Base-by-base conservation (phyloP, 306 rosid species). In the Castanospermum australe region DNA sequence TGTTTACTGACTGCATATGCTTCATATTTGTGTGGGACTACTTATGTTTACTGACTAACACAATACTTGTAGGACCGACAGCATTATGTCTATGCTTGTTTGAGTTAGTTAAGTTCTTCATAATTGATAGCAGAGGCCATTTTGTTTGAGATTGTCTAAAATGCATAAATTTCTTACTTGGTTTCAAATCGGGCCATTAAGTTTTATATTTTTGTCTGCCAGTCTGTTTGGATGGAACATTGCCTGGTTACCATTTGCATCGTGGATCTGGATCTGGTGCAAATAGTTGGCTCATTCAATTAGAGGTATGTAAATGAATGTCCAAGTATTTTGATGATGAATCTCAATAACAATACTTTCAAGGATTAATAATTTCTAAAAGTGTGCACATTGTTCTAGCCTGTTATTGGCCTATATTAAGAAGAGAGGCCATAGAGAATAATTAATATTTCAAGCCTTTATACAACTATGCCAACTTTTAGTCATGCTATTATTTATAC, bases 201-300 rank as follows among this genome's bases (percentile, higher is more conserved):
- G 39, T n/a, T 83, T 41, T 67, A 4, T 22, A 11, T 39, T 36
- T 64, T 55, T 71, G 59, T 78, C 44, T 83, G 52, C 39, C 89
- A 92, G 97, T 94, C 30, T 94, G 98, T 80, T 84, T 94, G 88
- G 98, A 94, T 86, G 98, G 97, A 79, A 90, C 98, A 3, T 82
- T 87, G 51, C 98, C 98, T 3, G 98, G 92, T 72, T 94, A 94
- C 86, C 98, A 94, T 83, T 66, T 92, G 3, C 88, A 94, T 82
- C 87, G 47, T 8, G 98, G 98, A 41, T 70, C 7, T 60, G 97
- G 92, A 70, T 87, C 92, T 4, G 98, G 98, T 30, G 91, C 84
- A 6, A 86, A 92, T 67, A 92, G 91, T 80, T 94, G 98, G 98
- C 79, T 94, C 55, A 87, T 94, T 84, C 92, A 92, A 36, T 75